Evolutionary conservation across 306 rosid genomes (phyloP).

Genomic region (Cajanus cajan): DNA sequence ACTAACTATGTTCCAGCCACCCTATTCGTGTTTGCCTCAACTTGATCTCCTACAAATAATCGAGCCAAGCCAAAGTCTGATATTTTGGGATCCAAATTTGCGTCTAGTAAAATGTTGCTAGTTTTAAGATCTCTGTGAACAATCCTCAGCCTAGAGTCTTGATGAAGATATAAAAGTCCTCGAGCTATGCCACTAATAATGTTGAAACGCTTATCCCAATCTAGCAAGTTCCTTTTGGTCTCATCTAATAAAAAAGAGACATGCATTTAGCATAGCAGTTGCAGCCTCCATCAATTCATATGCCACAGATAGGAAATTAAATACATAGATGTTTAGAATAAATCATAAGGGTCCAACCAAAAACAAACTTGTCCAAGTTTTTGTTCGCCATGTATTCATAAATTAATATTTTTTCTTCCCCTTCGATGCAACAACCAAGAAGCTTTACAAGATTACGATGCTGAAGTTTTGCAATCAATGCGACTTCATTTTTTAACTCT

Average conservation of each 20-base stretch:
- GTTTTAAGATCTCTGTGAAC: conserved; percentile 14
- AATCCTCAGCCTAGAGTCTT: conserved; percentile 5
- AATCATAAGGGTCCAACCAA: background rate
- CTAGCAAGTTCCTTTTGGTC: background rate
- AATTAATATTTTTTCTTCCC: background rate
- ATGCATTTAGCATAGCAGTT: background rate
- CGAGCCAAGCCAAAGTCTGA: conserved; percentile 8
- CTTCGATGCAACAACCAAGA: background rate
- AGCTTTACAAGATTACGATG: background rate
- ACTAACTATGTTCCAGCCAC: no score
- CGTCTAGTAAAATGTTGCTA: background rate
- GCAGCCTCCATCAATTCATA: background rate
- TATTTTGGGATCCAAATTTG: background rate
- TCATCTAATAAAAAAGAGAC: background rate
- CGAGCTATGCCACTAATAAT: conserved; percentile 16
- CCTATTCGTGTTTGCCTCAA: background rate
- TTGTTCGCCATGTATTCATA: background rate
- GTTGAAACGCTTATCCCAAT: background rate
- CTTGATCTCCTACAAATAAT: background rate
- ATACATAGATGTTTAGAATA: background rate
- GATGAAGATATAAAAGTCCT: conserved; percentile 20
- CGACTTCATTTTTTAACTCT: background rate
- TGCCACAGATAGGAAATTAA: background rate
- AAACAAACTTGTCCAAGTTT: background rate
- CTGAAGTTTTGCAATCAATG: background rate